A percentile compares a stretch with the other conserved stretches of the same genome.
These are phyloP conservation scores for Epichloe sibirici DNA, from an alignment of 2,329 filamentous ascomycete genomes.

Conservation along the genomic window DNA sequence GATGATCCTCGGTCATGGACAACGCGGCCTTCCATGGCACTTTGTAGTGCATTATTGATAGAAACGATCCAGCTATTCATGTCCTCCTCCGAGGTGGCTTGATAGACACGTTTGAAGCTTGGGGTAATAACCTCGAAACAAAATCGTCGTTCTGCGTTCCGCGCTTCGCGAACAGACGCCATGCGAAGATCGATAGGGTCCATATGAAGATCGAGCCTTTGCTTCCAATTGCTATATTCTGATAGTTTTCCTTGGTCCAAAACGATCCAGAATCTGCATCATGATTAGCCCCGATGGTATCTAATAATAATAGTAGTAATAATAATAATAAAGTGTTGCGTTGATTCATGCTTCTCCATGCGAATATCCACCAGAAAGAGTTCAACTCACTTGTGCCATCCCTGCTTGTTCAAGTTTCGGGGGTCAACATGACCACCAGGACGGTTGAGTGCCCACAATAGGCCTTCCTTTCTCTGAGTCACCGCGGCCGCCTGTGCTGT, in stretches of 20 bases:
- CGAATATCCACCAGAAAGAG: neutral
- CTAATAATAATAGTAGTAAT: neutral
- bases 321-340: neutral
- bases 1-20: slow-evolving; percentile 39
- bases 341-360: neutral
- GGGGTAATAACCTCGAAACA: slow-evolving; percentile 98
- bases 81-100: slow-evolving; percentile 94
- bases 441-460: slow-evolving; percentile 87
- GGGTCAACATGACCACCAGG: slow-evolving; percentile 93
- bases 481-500: slow-evolving; percentile 32
- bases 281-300: neutral
- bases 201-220: slow-evolving; percentile 91
- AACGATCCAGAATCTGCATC: slow-evolving; percentile 88
- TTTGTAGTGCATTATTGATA: slow-evolving; percentile 95
- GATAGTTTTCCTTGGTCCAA: slow-evolving; percentile 92
- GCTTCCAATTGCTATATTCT: slow-evolving; percentile 99
- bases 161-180: slow-evolving; percentile 90
- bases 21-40: slow-evolving; percentile 76
- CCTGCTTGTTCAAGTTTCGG: slow-evolving; percentile 88
- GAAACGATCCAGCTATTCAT: slow-evolving; percentile 94
- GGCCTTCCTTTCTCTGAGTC: slow-evolving; percentile 75
- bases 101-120: slow-evolving; percentile 89
- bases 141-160: slow-evolving; percentile 87
- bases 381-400: slow-evolving; percentile 84
- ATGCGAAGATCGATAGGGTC: slow-evolving; percentile 94